phyloP scores from a whole-genome alignment of 345 rosid genomes.

The Brassica nigra region DNA sequence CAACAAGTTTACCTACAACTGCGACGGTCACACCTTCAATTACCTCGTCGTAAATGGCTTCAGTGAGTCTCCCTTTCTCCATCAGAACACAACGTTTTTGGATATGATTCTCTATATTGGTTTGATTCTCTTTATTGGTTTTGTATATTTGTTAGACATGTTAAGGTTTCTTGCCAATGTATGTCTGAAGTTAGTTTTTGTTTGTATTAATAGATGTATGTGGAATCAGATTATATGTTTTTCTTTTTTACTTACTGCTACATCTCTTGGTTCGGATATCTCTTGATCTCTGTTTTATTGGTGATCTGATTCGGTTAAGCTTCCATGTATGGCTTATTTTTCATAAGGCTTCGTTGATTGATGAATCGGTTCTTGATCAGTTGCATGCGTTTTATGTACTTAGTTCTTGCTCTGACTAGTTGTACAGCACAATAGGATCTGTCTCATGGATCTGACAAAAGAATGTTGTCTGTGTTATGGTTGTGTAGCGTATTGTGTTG shows the following conservation, averaged over 20 bases:
- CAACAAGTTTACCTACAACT: slow-evolving; percentile 65
- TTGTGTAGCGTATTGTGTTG: background rate
- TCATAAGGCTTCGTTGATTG: background rate
- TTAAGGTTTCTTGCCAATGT: background rate
- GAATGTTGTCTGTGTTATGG: background rate
- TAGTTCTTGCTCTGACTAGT: background rate
- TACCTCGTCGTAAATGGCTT: slow-evolving; percentile 66
- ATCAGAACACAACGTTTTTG: background rate
- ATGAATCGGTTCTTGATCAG: background rate
- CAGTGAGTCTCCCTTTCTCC: slow-evolving; percentile 42
- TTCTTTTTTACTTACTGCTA: background rate
- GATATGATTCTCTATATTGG: background rate
- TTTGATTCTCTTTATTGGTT: background rate
- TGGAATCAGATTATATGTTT: background rate
- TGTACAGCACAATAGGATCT: background rate
- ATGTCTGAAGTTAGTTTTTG: background rate
- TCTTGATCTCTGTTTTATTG: background rate
- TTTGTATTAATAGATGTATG: background rate
- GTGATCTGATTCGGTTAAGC: background rate
- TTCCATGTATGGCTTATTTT: background rate
- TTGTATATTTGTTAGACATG: background rate
- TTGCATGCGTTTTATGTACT: background rate
- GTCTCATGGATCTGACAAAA: background rate
- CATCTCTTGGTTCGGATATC: background rate
- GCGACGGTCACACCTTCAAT: slow-evolving; percentile 76